Evolutionary conservation across 306 rosid species (phyloP), one percentile per base, ranked within the genome.

Genomic region (Arachis hypogaea): DNA sequence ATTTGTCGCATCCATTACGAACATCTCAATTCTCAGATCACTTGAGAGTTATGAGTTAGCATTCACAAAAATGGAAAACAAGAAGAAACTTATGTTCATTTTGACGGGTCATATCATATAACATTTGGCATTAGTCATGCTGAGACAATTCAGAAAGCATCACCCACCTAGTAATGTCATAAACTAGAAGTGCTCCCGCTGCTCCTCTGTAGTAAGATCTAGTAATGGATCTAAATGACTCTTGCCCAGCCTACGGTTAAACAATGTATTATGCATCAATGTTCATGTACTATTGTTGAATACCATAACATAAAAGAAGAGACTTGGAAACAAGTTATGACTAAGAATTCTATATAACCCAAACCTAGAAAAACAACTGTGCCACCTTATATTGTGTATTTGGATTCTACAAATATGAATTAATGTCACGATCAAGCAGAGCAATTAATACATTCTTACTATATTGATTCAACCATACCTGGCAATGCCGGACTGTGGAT

Each of bases 191-290:
- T 57, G 98, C 98, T 46, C 97, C 98, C 6, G 96, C 98, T 50
- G 98, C 98, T 85, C 97, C 98, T 74, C 98, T 83, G 72, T 93
- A 93, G 81, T 93, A 93, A 56, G 98, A 93, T 82, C 98, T 85
- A 76, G 98, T 93, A 82, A 93, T 93, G 16, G 98, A 93, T 81
- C 98, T 86, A 88, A 93, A 93, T 14, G 98, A 91, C 77, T 93
- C 98, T 88, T 93, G 98, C 77, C 98, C 98, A 65, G 98, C 98
- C 98, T 93, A 86, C 76, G 85, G 61, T 44, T 75, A 59, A 81
- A 76, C 62, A 52, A 59, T 6, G 1, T 4, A 60, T 45, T 67
- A 74, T 46, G n/a, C 66, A 49, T 79, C 73, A 80, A 77, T 70
- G 70, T 38, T 10, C 43, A 71, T 46, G 58, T 59, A 58, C 47